Conservation (phyloP, 2,329 filamentous ascomycete species). For the Diaporthe ilicicola region DNA sequence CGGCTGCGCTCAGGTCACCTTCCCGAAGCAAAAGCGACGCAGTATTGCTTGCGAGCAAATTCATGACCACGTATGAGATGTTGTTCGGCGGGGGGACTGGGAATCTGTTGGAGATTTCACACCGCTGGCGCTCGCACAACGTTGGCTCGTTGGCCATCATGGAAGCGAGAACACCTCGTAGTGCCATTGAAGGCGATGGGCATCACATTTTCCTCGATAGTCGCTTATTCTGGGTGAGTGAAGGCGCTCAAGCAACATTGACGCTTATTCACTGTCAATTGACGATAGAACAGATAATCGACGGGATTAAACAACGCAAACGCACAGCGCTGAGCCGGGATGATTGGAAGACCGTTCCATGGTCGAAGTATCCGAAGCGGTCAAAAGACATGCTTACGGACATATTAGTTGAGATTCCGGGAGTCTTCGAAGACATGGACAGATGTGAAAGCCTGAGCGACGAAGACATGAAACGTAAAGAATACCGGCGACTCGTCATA, state of each 20-base stretch:
- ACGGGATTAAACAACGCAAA: slow-evolving; percentile 31
- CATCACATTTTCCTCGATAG: slow-evolving; percentile 3
- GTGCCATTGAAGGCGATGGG: slow-evolving; percentile 1
- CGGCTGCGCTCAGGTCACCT: slow-evolving; percentile 31
- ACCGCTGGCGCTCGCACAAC: slow-evolving; percentile 16
- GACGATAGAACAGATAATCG: slow-evolving; percentile 31
- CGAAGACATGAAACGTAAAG: neutral
- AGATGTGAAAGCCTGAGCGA: slow-evolving; percentile 8
- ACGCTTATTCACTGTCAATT: neutral
- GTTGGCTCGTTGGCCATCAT: slow-evolving; percentile 19
- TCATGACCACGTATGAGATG: slow-evolving; percentile 39
- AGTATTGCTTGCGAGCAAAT: slow-evolving; percentile 35
- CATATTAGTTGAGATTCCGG: slow-evolving; percentile 35
- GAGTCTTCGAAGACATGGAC: slow-evolving; percentile 35
- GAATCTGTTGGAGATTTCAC: neutral
- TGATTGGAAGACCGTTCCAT: slow-evolving; percentile 37
- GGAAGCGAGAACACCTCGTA: slow-evolving; percentile 19
- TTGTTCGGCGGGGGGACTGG: slow-evolving; percentile 9
- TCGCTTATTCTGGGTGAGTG: neutral
- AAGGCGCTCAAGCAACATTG: neutral
- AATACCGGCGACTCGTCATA: slow-evolving; percentile 31
- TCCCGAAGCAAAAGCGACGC: slow-evolving; percentile 34
- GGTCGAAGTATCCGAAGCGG: slow-evolving; percentile 33
- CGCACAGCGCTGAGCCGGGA: slow-evolving; percentile 30
- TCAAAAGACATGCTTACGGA: slow-evolving; percentile 36